These are phyloP conservation scores for Vigna radiata DNA, from an alignment of 306 rosid species.

Conservation along the genomic window DNA sequence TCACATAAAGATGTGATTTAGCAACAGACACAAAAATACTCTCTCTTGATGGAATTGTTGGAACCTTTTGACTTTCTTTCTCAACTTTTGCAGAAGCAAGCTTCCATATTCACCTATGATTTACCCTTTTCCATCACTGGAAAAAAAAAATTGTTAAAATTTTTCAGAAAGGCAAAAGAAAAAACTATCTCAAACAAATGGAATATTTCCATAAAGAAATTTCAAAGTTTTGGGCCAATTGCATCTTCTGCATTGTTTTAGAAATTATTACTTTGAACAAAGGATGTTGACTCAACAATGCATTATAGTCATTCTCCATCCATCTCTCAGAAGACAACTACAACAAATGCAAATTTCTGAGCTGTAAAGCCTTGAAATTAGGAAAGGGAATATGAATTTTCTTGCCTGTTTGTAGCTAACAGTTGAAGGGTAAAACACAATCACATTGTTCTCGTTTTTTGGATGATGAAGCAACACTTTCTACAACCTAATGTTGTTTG, in stretches of 20 bases:
- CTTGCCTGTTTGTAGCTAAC: constrained; percentile 40
- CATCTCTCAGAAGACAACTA: constrained; percentile 5
- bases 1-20: constrained; percentile 39
- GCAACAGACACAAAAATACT: constrained; percentile 43
- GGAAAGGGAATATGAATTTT: constrained; percentile 63
- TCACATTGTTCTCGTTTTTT: constrained; percentile 33
- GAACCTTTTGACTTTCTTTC: constrained; percentile 42
- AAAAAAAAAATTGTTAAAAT: neutral
- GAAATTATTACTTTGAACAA: neutral
- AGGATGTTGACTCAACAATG: neutral
- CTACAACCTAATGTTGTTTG: constrained; percentile 34
- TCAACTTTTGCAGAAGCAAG: constrained; percentile 24
- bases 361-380: constrained; percentile 69
- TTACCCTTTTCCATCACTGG: neutral
- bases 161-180: neutral
- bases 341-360: constrained; percentile 27
- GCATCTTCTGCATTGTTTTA: neutral
- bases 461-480: constrained; percentile 43
- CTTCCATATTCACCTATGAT: constrained; percentile 35
- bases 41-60: constrained; percentile 37
- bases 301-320: neutral
- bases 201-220: neutral
- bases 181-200: neutral
- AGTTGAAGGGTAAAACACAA: constrained; percentile 55
- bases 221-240: neutral